Base-by-base conservation (phyloP, 129 eudicot genomes). In the Chrysanthemum lavandulifolium region DNA sequence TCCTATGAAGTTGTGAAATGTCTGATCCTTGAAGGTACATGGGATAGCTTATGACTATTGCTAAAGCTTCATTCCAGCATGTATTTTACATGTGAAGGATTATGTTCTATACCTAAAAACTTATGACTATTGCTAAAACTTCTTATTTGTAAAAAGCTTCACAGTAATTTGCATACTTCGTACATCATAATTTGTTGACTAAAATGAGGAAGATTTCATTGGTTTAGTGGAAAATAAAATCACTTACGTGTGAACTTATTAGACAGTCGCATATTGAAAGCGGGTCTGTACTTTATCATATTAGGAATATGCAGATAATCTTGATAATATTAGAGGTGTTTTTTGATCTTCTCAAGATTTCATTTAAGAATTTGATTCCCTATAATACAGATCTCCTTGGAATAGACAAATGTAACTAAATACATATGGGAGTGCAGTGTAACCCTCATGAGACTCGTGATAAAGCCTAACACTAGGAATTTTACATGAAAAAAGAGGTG, bases 341-440 rank as follows among this genome's bases (percentile, higher is more conserved):
- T 16, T 64, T 66, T 36, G 23, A 75, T 75, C 33, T 57, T 65
- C 55, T 78, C 47, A 56, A 69, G 56, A 52, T 64, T 77, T 77
- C 65, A 74, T 68, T 29, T 55, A 83, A 64, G 76, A 65, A 49
- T 82, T 72, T 65, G 79, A 72, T 78, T 81, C 78, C 80, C 81
- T 82, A 74, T 81, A 68, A 75, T 85, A 85, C 90, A 85, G 56
- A 78, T 62, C 77, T 80, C 76, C 81, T 71, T 47, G 71, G 71
- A 82, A 75, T 29, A 78, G 59, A 79, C 69, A 65, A 68, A 67
- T 71, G 57, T 47, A 79, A 80, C 81, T 78, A 83, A 76, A 80
- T 88, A 88, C 87, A 88, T 82, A 69, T 40, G 80, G 79, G 69
- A 84, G 73, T 50, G 82, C 69, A 84, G 75, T 50, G 82, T 73